Evolutionary conservation across 257 asterid genomes (phyloP).

Genomic region (Lavandula angustifolia): DNA sequence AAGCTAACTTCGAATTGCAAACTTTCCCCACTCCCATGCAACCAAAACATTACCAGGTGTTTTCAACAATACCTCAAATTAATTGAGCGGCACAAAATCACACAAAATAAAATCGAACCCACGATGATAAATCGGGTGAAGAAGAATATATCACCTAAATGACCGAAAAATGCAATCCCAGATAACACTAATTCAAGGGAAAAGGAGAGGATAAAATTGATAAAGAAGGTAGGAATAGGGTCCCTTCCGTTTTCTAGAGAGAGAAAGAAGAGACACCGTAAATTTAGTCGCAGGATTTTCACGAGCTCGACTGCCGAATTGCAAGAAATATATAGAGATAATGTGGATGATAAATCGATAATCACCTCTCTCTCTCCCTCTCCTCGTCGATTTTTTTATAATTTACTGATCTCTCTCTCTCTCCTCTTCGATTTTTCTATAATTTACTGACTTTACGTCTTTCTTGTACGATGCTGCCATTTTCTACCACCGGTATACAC

Average conservation of each 20-base stretch:
- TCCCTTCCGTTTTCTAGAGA: conserved; percentile 19
- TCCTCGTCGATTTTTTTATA: not conserved
- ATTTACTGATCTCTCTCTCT: too few relatives aligned
- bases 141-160: conserved; percentile 28
- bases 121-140: conserved; percentile 18
- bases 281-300: conserved; percentile 37
- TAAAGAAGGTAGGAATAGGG: conserved; percentile 7
- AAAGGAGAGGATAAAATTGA: not conserved
- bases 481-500: conserved; percentile 31
- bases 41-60: not conserved
- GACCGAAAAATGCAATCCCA: conserved; percentile 10
- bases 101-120: conserved; percentile 19
- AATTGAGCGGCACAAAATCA: conserved; percentile 15
- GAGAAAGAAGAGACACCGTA: conserved; percentile 31
- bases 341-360: too few relatives aligned
- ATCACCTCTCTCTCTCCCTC: not conserved
- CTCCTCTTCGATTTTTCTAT: too few relatives aligned
- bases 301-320: conserved; percentile 24
- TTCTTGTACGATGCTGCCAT: conserved; percentile 23
- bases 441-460: too few relatives aligned
- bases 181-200: conserved; percentile 11
- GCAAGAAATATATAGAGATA: conserved; percentile 31
- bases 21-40: not conserved
- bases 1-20: conserved; percentile 14
- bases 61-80: conserved; percentile 15